Evolutionary conservation across 75 land plant species (phyloP).

Genomic region (Sequoiadendron giganteum): DNA sequence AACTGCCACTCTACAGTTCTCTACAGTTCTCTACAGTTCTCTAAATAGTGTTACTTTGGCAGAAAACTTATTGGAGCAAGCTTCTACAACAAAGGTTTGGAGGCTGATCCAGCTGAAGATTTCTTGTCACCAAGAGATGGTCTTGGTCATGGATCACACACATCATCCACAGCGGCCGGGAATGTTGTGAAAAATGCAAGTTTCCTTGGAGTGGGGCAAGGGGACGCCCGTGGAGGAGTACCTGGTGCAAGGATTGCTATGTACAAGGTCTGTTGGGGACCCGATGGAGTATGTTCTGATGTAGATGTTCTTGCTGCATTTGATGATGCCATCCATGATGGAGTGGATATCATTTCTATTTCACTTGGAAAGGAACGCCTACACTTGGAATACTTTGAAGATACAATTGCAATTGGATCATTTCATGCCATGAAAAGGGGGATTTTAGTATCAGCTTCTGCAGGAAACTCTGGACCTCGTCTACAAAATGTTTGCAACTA

Average conservation of each 20-base stretch:
- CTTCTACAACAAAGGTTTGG: slow-evolving; percentile 54
- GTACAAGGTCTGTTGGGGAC: background rate
- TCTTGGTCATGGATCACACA: slow-evolving; percentile 25
- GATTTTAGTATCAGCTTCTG: slow-evolving; percentile 30
- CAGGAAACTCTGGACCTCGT: slow-evolving; percentile 40
- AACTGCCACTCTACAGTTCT: no score
- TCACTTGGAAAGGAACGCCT: background rate
- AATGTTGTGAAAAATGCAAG: background rate
- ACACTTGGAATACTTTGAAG: slow-evolving; percentile 19
- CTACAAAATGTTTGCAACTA: slow-evolving; percentile 16
- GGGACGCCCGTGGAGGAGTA: background rate
- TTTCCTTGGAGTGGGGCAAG: background rate
- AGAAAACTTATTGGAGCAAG: slow-evolving; percentile 76
- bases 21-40: no score
- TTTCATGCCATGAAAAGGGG: slow-evolving; percentile 35
- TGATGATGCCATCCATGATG: slow-evolving; percentile 32
- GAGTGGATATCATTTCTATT: slow-evolving; percentile 25
- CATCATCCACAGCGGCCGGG: slow-evolving; percentile 28
- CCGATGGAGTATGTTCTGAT: slow-evolving; percentile 25
- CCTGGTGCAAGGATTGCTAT: background rate
- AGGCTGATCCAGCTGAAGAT: slow-evolving; percentile 45
- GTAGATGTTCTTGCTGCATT: slow-evolving; percentile 26
- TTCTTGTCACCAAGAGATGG: slow-evolving; percentile 22
- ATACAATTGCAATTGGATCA: slow-evolving; percentile 36
- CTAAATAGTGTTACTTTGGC: background rate